Evolutionary conservation across 495 filamentous ascomycete genomes (phyloP).

Genomic region (Aspergillus saccharolyticus): DNA sequence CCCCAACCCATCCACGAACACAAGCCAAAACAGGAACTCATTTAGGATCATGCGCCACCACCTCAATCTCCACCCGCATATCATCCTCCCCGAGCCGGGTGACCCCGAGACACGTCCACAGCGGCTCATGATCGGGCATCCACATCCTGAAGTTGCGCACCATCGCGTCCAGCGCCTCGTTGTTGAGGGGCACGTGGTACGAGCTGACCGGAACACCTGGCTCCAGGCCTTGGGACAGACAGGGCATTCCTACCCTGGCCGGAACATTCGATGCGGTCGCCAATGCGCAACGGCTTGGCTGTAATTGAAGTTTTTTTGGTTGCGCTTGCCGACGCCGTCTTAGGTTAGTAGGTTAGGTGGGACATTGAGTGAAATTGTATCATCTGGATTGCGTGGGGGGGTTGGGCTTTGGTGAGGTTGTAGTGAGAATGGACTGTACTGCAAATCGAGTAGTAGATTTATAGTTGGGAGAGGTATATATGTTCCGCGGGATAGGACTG

Average conservation of each 20-base stretch:
- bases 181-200: constrained; percentile 42
- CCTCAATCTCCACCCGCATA: constrained; percentile 57
- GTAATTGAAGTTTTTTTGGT: constrained; percentile 37
- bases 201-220: constrained; percentile 50
- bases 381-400: too few species aligned
- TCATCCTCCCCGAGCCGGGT: constrained; percentile 34
- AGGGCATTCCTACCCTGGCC: constrained; percentile 52
- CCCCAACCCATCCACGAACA: not conserved
- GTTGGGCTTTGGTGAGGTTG: too few species aligned
- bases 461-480: not conserved
- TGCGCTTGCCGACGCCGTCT: constrained; percentile 34
- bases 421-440: constrained; percentile 6
- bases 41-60: constrained; percentile 36
- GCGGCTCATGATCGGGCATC: constrained; percentile 45
- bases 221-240: constrained; percentile 43
- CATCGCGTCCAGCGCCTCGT: constrained; percentile 37
- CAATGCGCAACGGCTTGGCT: constrained; percentile 51
- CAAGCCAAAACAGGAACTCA: not conserved
- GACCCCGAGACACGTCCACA: constrained; percentile 49
- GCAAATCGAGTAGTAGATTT: not conserved
- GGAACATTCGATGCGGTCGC: constrained; percentile 46
- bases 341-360: constrained; percentile 41
- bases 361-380: too few species aligned
- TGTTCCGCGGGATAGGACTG: not conserved
- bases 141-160: constrained; percentile 44